Conservation (phyloP, 495 filamentous ascomycete species). For the Achaetomiella virescens region DNA sequence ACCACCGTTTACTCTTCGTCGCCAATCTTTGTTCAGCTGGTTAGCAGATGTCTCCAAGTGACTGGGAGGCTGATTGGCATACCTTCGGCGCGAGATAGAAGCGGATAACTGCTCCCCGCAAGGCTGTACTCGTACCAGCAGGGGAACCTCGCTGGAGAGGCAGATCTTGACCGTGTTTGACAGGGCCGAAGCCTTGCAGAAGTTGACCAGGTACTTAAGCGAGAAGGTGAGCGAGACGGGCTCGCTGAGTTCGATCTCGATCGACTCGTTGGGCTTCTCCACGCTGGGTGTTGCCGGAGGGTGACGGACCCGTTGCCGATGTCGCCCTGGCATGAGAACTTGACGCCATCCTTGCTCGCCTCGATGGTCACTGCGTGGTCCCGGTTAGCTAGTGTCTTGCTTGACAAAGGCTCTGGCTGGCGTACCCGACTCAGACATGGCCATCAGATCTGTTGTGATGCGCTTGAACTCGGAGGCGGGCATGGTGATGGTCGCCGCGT, state of each 20-base stretch:
- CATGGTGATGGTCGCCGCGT: conserved; percentile 86
- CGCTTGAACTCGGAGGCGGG: conserved; percentile 86
- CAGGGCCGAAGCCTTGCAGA: conserved; percentile 93
- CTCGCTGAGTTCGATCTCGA: conserved; percentile 85
- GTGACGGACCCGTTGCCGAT: conserved; percentile 94
- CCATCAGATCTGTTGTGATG: conserved; percentile 86
- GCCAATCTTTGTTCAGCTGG: conserved; percentile 58
- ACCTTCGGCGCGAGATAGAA: conserved; percentile 99
- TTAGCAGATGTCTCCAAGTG: no score
- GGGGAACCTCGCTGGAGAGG: conserved; percentile 91
- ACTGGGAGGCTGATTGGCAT: conserved; percentile 15
- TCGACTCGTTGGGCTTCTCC: conserved; percentile 80
- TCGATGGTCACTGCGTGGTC: conserved; percentile 77
- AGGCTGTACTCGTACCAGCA: conserved; percentile 90
- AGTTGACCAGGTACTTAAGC: conserved; percentile 98
- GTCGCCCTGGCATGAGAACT: conserved; percentile 89
- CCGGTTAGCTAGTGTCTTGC: conserved; percentile 5
- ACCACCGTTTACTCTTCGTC: conserved; percentile 66
- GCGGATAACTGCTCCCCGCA: conserved; percentile 72
- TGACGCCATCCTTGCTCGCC: conserved; percentile 93
- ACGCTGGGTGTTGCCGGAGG: conserved; percentile 81
- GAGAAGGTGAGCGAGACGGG: conserved; percentile 96
- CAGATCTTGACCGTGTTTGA: conserved; percentile 80
- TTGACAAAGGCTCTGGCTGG: background rate
- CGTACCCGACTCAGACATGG: conserved; percentile 89